Conservation (phyloP, 768 basidiomycete genomes). For the Cantharellus anzutake region DNA sequence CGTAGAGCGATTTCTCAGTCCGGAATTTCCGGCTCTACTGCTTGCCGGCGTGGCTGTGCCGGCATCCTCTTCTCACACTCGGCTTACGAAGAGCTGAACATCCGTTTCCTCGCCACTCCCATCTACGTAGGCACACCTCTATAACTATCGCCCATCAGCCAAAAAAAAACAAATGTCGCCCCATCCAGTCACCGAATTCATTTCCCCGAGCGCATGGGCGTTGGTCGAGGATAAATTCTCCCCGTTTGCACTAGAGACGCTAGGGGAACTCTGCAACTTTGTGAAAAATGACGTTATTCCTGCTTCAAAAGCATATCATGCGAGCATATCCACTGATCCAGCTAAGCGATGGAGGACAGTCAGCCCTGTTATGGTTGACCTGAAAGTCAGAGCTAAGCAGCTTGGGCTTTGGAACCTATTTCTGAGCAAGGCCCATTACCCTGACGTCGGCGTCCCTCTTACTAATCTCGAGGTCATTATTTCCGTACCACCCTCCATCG, state of each 20-base stretch:
- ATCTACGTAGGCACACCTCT: not conserved
- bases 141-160: not conserved
- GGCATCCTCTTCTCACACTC: too few species aligned
- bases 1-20: too few species aligned
- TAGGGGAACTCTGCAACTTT: slow-evolving; percentile 69
- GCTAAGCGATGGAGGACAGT: slow-evolving; percentile 66
- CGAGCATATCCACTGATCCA: slow-evolving; percentile 62
- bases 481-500: not conserved
- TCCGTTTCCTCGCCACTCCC: not conserved
- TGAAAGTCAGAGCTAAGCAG: slow-evolving; percentile 75
- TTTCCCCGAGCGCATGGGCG: slow-evolving; percentile 73
- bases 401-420: slow-evolving; percentile 95
- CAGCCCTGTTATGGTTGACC: slow-evolving; percentile 59
- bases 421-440: slow-evolving; percentile 86
- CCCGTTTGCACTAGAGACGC: slow-evolving; percentile 66
- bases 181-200: slow-evolving; percentile 60
- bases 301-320: slow-evolving; percentile 52
- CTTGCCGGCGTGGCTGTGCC: too few species aligned
- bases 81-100: too few species aligned
- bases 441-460: slow-evolving; percentile 71
- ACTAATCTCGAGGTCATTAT: slow-evolving; percentile 62
- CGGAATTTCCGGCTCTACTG: too few species aligned
- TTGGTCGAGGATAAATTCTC: slow-evolving; percentile 92
- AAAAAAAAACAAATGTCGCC: not conserved
- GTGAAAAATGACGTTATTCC: slow-evolving; percentile 84